These are phyloP conservation scores for Nakaseomyces delphensis DNA, from an alignment of 1,139 yeast species.

Conservation along the genomic window DNA sequence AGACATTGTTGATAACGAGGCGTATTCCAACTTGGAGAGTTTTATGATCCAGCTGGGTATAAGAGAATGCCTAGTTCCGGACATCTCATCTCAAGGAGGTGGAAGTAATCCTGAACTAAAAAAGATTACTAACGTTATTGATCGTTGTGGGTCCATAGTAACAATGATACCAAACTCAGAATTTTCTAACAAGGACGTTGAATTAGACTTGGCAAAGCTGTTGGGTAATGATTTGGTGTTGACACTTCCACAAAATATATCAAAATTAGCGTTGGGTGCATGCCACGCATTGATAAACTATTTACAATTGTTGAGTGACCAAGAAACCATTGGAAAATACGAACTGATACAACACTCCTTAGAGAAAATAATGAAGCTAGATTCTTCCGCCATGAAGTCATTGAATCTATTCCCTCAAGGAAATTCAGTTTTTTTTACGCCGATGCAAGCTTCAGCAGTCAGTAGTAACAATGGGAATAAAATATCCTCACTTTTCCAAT, in stretches of 20 bases:
- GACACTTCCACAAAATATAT: conserved; percentile 45
- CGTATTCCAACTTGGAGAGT: conserved; percentile 78
- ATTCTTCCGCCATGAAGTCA: conserved; percentile 82
- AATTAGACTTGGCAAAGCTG: conserved; percentile 62
- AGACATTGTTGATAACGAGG: conserved; percentile 81
- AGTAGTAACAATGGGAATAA: conserved; percentile 34
- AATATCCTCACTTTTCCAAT: conserved; percentile 64
- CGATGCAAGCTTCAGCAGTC: conserved; percentile 17
- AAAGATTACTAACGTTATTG: conserved; percentile 54
- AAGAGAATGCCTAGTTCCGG: conserved; percentile 67
- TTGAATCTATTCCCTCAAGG: conserved; percentile 66
- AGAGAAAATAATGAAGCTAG: conserved; percentile 75
- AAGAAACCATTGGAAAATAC: conserved; percentile 44
- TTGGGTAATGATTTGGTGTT: conserved; percentile 47
- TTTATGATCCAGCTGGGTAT: conserved; percentile 80
- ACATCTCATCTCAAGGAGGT: conserved; percentile 33
- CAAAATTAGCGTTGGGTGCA: conserved; percentile 33
- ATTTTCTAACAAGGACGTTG: conserved; percentile 54
- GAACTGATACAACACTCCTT: conserved; percentile 60
- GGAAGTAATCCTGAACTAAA: conserved; percentile 37
- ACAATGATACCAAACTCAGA: conserved; percentile 51
- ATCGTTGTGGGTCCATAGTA: conserved; percentile 66
- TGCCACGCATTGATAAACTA: conserved; percentile 36
- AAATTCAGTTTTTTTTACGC: conserved; percentile 4
- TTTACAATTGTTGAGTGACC: conserved; percentile 51